Base-by-base conservation (phyloP, 2,329 filamentous ascomycete genomes). In the Myriangium duriaei region DNA sequence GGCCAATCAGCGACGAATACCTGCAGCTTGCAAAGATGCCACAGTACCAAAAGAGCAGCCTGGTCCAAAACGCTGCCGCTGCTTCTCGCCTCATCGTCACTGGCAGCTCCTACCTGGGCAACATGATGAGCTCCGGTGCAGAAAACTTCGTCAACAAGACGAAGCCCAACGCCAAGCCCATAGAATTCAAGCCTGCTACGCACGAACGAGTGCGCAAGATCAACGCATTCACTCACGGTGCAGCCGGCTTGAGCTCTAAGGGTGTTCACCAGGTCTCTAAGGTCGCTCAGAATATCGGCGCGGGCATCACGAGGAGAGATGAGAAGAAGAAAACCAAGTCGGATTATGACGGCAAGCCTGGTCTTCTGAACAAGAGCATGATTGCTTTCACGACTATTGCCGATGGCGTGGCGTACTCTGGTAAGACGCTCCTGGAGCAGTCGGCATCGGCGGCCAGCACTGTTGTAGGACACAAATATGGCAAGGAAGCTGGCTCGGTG, bases 321-420 rank as follows among this genome's bases (percentile, higher is more conserved):
- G 68, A 70, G 36, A 62, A 63, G 2, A 49, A 70, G 13, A 74
- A 71, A 50, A 77, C 79, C 1, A 72, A 70, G 42, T 82, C 82
- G 42, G 59, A 67, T 28, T 56, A 65, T 12, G 61, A 65, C 12
- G 92, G 91, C 63, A 94, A 94, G 61, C 88, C 91, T 0, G 88
- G 91, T 4, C 64, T 98, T 18, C 63, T 98, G 47, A 98, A 98
- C 64, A 95, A 94, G 69, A 86, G 79, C 45, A 67, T 98, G 65
- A 96, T 98, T 66, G 91, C 91, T 0, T 96, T 96, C 58, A 85
- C 81, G 28, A 98, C 91, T 0, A 75, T 98, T 31, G 83, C 86
- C 15, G 91, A 98, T 52, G 91, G 91, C 26, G 81, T 96, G 42
- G 87, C 94, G 48, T 80, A 93, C 49, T 81, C 84, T 2, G 82